Evolutionary conservation across 257 asterid genomes (phyloP).

Genomic region (Catharanthus roseus): DNA sequence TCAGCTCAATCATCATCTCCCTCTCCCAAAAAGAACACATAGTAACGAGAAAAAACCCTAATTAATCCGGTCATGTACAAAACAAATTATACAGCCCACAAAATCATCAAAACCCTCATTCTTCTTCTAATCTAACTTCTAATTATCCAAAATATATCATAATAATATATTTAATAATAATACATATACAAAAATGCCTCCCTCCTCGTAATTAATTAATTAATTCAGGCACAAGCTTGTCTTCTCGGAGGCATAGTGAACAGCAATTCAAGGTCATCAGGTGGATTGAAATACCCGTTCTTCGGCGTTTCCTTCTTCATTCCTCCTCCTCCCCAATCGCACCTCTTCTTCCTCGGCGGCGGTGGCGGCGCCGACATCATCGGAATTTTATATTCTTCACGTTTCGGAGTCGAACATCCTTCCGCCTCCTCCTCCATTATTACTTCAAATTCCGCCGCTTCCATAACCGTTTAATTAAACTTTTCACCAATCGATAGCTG

Average conservation of each 20-base stretch:
- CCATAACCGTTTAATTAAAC: constrained; percentile 9
- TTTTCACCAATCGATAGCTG: too few relatives aligned
- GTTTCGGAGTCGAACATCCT: constrained; percentile 42
- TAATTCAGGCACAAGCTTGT: constrained; percentile 32
- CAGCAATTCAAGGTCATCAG: constrained; percentile 46
- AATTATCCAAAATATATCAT: too few relatives aligned
- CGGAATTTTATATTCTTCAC: constrained; percentile 31
- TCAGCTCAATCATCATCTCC: too few relatives aligned
- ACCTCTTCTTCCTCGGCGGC: constrained; percentile 40
- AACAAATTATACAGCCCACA: too few relatives aligned
- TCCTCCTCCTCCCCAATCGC: constrained; percentile 1
- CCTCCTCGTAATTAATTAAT: too few relatives aligned
- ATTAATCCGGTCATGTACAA: too few relatives aligned
- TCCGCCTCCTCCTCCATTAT: constrained; percentile 14
- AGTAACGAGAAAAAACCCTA: too few relatives aligned
- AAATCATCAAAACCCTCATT: too few relatives aligned
- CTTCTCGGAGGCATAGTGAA: constrained; percentile 29
- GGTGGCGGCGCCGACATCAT: constrained; percentile 41
- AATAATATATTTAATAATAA: too few relatives aligned
- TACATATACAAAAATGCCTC: too few relatives aligned
- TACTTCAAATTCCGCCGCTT: neutral
- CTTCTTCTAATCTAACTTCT: too few relatives aligned
- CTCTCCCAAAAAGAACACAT: too few relatives aligned
- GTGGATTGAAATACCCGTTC: constrained; percentile 43
- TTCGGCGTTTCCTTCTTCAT: constrained; percentile 24